Conservation (phyloP, 2,329 filamentous ascomycete species). For the Ascochyta pisi region DNA sequence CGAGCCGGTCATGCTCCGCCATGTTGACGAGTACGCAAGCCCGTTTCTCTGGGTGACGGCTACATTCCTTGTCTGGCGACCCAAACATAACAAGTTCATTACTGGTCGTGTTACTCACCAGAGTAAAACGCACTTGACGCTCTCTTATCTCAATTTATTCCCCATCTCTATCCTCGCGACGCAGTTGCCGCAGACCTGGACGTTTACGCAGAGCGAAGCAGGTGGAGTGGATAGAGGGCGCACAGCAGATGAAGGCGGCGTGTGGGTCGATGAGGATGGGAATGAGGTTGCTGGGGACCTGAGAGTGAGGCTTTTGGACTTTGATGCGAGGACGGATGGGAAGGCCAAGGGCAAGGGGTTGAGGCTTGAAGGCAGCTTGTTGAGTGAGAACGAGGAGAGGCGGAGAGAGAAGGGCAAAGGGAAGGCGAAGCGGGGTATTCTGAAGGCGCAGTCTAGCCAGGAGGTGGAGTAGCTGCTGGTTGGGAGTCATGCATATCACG, state of each 20-base stretch:
- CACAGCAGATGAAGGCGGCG: conserved; percentile 61
- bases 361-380: conserved; percentile 87
- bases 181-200: conserved; percentile 79
- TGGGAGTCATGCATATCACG: neutral
- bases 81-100: conserved; percentile 73
- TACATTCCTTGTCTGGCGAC: conserved; percentile 84
- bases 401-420: conserved; percentile 29
- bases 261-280: conserved; percentile 77
- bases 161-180: conserved; percentile 84
- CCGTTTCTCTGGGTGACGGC: conserved; percentile 88
- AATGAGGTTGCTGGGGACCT: conserved; percentile 56
- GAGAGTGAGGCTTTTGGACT: conserved; percentile 70
- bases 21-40: conserved; percentile 75
- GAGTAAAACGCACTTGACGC: conserved; percentile 85
- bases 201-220: conserved; percentile 60
- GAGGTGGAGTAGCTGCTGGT: neutral
- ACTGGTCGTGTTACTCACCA: conserved; percentile 85
- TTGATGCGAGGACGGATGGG: conserved; percentile 71
- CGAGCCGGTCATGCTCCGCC: conserved; percentile 21
- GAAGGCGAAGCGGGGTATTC: conserved; percentile 16
- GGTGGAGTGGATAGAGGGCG: conserved; percentile 32
- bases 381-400: conserved; percentile 71
- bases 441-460: conserved; percentile 3
- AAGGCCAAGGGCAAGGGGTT: conserved; percentile 75
- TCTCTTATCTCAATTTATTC: conserved; percentile 90